Evolutionary conservation across 1,284 basidiomycete species (phyloP).

Genomic region (Boletus smithii): DNA sequence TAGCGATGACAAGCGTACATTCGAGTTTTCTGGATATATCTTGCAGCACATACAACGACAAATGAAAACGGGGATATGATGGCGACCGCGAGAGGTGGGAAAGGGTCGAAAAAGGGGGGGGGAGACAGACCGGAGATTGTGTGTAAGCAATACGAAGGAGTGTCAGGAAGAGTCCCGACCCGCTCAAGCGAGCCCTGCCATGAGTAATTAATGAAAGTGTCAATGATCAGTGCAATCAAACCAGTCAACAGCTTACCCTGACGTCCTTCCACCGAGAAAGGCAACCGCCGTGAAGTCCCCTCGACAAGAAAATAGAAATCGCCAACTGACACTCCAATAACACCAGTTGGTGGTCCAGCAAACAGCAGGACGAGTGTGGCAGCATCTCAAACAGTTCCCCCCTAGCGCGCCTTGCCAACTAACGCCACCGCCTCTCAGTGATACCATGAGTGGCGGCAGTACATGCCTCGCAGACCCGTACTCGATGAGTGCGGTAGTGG

Average conservation of each 20-base stretch:
- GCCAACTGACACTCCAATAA: slow-evolving; percentile 1
- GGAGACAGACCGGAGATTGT: not conserved
- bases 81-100: not conserved
- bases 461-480: slow-evolving; percentile 35
- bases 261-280: slow-evolving; percentile 1
- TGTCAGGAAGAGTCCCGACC: not conserved
- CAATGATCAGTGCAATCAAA: not conserved
- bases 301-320: slow-evolving; percentile 2
- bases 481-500: slow-evolving; percentile 19
- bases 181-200: slow-evolving; percentile 1
- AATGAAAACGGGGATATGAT: not conserved
- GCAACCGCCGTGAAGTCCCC: not conserved
- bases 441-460: slow-evolving; percentile 28
- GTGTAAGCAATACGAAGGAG: not conserved
- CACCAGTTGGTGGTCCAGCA: not conserved
- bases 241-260: slow-evolving; percentile 7
- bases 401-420: slow-evolving; percentile 5
- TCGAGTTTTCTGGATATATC: slow-evolving; percentile 12
- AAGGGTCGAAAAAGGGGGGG: not conserved
- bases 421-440: slow-evolving; percentile 29
- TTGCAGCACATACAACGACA: slow-evolving; percentile 4
- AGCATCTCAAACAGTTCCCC: slow-evolving; percentile 6
- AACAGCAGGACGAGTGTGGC: not conserved
- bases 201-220: not conserved
- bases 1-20: slow-evolving; percentile 18